Evolutionary conservation across 129 eudicot species (phyloP).

Genomic region (Centrapalus pauciflorus): DNA sequence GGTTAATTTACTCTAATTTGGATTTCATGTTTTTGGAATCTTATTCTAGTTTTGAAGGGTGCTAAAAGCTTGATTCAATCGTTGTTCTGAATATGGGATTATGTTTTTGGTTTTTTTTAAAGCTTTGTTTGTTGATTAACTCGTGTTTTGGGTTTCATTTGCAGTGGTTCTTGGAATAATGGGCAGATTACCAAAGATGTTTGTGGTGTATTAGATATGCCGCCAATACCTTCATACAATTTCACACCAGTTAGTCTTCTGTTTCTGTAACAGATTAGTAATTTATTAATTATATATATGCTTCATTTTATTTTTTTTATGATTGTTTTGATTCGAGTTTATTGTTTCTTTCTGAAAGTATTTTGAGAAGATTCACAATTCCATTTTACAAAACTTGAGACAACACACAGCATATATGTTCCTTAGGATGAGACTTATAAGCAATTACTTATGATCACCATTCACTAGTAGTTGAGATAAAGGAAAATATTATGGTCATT

Average conservation of each 20-base stretch:
- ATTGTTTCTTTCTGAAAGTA: neutral
- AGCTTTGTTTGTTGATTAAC: neutral
- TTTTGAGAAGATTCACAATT: no score
- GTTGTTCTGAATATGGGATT: neutral
- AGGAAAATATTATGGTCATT: neutral
- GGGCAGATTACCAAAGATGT: conserved; percentile 10
- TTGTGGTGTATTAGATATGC: conserved; percentile 19
- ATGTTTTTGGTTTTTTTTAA: neutral
- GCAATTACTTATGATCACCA: neutral
- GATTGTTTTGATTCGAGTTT: neutral
- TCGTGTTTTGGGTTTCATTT: neutral
- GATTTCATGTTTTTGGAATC: neutral
- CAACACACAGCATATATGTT: neutral
- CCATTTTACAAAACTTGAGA: neutral
- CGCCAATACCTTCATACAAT: conserved; percentile 19
- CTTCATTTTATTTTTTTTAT: neutral
- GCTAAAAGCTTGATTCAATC: conserved; percentile 4
- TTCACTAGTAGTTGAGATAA: neutral
- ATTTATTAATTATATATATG: no score
- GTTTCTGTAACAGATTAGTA: neutral
- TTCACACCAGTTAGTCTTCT: conserved; percentile 20
- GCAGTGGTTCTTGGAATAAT: conserved; percentile 22
- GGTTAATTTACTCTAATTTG: neutral
- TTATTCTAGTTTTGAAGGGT: neutral
- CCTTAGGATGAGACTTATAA: neutral